Evolutionary conservation across 768 basidiomycete species (phyloP).

Genomic region (Scleroderma citrinum): DNA sequence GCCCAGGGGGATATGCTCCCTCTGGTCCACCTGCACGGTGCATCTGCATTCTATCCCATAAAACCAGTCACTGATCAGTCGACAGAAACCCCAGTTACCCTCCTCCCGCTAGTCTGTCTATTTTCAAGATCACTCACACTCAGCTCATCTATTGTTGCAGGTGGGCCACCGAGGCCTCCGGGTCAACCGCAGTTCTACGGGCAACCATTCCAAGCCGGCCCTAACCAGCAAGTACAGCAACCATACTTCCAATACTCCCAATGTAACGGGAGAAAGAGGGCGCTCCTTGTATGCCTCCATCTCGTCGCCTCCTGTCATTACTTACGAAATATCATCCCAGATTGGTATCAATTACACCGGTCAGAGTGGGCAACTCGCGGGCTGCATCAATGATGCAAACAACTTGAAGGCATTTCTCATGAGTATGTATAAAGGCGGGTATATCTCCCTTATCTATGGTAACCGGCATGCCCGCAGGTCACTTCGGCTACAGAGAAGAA

Average conservation of each 20-base stretch:
- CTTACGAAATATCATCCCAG: slow-evolving; percentile 30
- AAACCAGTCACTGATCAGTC: slow-evolving; percentile 5
- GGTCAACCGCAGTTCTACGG: slow-evolving; percentile 56
- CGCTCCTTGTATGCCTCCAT: slow-evolving; percentile 60
- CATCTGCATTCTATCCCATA: background rate
- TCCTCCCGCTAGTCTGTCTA: slow-evolving; percentile 4
- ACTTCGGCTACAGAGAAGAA: slow-evolving; percentile 61
- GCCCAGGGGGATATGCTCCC: slow-evolving; percentile 10
- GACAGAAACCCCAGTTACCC: slow-evolving; percentile 1
- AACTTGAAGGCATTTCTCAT: slow-evolving; percentile 78
- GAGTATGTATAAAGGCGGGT: slow-evolving; percentile 34
- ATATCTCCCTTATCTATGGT: background rate
- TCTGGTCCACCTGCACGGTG: slow-evolving; percentile 6
- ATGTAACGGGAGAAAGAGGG: slow-evolving; percentile 84
- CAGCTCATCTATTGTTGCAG: background rate
- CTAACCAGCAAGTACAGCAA: slow-evolving; percentile 43
- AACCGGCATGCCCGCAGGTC: slow-evolving; percentile 8
- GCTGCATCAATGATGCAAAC: slow-evolving; percentile 89
- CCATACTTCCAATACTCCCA: slow-evolving; percentile 84
- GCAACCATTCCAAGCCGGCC: slow-evolving; percentile 42
- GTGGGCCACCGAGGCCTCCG: slow-evolving; percentile 49
- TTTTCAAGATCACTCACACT: background rate
- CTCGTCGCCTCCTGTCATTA: background rate
- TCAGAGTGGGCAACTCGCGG: slow-evolving; percentile 57
- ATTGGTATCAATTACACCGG: slow-evolving; percentile 88